Evolutionary conservation across 192 early-diverging fungal genomes (phyloP).

Genomic region (Dissophora globulifera): DNA sequence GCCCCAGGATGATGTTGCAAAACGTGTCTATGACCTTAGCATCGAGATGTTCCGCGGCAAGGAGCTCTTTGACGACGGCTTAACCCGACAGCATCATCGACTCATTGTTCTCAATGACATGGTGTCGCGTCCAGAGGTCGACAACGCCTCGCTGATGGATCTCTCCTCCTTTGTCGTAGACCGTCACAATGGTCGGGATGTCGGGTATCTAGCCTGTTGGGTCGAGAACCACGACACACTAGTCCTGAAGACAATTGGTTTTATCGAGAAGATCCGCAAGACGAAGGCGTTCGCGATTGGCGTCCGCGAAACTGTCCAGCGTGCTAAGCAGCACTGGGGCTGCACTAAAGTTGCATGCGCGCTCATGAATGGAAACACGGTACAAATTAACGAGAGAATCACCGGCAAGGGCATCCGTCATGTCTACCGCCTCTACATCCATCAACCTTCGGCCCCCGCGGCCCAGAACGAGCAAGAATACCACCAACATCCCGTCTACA

Average conservation of each 20-base stretch:
- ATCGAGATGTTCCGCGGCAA: conserved; percentile 44
- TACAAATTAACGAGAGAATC: conserved; percentile 2
- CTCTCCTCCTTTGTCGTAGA: conserved; percentile 36
- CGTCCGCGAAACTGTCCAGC: conserved; percentile 10
- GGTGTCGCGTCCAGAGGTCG: conserved; percentile 40
- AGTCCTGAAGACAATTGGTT: conserved; percentile 37
- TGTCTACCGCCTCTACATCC: conserved; percentile 36
- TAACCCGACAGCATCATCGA: conserved; percentile 22
- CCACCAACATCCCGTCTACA: background rate
- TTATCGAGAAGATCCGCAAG: conserved; percentile 12
- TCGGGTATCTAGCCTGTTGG: conserved; percentile 41
- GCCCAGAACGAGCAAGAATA: background rate
- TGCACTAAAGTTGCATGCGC: conserved; percentile 21
- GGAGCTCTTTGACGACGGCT: conserved; percentile 34
- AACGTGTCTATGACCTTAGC: conserved; percentile 26
- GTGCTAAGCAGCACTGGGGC: conserved; percentile 40
- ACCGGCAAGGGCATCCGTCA: conserved; percentile 27
- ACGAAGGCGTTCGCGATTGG: conserved; percentile 24
- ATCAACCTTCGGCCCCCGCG: background rate
- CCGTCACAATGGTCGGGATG: conserved; percentile 14
- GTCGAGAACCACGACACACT: conserved; percentile 24
- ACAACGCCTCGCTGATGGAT: conserved; percentile 33
- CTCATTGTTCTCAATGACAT: conserved; percentile 44
- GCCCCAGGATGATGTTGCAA: conserved; percentile 32
- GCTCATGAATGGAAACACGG: conserved; percentile 31